Conservation (phyloP, 345 rosid species). For the Erucastrum elatum region DNA sequence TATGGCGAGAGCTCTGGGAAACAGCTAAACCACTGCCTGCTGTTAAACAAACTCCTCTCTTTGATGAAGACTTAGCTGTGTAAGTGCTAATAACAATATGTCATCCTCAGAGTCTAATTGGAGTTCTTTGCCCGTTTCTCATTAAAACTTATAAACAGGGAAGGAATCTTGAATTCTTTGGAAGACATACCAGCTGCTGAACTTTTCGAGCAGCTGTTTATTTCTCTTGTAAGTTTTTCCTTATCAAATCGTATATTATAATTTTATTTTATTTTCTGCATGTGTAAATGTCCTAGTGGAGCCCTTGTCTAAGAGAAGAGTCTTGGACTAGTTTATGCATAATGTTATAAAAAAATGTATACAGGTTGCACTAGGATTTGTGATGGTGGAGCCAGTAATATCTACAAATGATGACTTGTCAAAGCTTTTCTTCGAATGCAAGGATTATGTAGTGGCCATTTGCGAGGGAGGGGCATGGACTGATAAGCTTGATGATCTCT, state of each 20-base stretch:
- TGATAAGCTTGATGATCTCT: slow-evolving; percentile 77
- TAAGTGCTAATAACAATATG: slow-evolving; percentile 47
- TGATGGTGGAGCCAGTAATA: slow-evolving; percentile 61
- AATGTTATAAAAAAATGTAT: not conserved
- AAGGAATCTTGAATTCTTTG: slow-evolving; percentile 73
- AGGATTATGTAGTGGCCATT: slow-evolving; percentile 63
- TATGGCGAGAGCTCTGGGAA: slow-evolving; percentile 96
- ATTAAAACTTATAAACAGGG: slow-evolving; percentile 49
- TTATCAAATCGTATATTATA: not conserved
- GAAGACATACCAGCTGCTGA: slow-evolving; percentile 73
- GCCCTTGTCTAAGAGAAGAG: slow-evolving; percentile 1
- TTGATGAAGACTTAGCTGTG: slow-evolving; percentile 95
- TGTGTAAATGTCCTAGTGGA: not conserved
- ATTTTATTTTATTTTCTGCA: not conserved
- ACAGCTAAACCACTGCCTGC: slow-evolving; percentile 89
- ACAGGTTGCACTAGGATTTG: slow-evolving; percentile 65
- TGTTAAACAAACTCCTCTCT: slow-evolving; percentile 83
- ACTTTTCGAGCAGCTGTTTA: slow-evolving; percentile 80
- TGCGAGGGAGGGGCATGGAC: slow-evolving; percentile 61
- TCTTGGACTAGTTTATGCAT: not conserved
- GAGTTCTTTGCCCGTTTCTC: slow-evolving; percentile 10
- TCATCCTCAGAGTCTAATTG: not conserved
- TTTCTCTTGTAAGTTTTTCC: slow-evolving; percentile 67
- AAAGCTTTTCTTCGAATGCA: slow-evolving; percentile 77
- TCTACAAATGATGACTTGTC: slow-evolving; percentile 57